These are phyloP conservation scores for Rubia yunnanensis DNA, from an alignment of 257 asterid species.

Conservation along the genomic window DNA sequence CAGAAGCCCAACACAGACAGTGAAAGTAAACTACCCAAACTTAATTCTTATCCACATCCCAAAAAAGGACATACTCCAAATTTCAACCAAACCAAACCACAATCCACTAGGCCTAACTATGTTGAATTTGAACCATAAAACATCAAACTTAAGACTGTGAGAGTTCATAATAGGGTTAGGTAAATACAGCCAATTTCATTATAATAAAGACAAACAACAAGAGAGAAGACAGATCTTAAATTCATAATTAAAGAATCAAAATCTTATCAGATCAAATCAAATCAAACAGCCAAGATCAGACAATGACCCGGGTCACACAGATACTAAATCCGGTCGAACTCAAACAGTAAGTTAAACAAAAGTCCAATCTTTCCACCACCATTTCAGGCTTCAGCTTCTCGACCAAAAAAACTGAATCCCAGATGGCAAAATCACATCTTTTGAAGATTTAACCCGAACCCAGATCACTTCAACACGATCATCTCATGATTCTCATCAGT, in stretches of 20 bases:
- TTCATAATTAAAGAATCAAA: neutral
- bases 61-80: no score
- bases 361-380: neutral
- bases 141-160: neutral
- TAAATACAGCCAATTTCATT: neutral
- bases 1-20: neutral
- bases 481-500: neutral
- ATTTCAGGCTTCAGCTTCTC: neutral
- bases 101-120: neutral
- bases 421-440: neutral
- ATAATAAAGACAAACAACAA: neutral
- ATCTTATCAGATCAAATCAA: conserved; percentile 2
- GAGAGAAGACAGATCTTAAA: neutral
- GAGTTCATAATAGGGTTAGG: neutral
- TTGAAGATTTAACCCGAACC: neutral
- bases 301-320: neutral
- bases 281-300: neutral
- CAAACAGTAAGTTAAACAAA: neutral
- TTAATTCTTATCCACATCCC: neutral
- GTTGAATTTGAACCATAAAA: neutral
- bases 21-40: neutral
- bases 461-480: neutral
- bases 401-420: neutral
- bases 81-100: neutral
- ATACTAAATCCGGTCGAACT: no score